phyloP scores from a whole-genome alignment of 1,139 yeast species.

The Arxiozyma slooffiae region DNA sequence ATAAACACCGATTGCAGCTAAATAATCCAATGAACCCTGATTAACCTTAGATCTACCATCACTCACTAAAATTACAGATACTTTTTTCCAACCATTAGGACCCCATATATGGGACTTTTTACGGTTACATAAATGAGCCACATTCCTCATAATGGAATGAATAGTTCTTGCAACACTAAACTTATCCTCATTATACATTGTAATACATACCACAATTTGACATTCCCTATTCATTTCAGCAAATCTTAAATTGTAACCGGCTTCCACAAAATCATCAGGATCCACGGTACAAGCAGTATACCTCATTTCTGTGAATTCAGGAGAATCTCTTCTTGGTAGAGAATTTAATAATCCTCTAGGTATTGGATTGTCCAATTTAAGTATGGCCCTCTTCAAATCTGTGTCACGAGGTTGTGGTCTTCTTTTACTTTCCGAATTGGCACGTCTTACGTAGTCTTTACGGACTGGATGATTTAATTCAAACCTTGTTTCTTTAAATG shows the following conservation, averaged over 20 bases:
- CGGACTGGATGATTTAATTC: conserved; percentile 41
- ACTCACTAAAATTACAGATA: conserved; percentile 79
- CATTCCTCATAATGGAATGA: conserved; percentile 86
- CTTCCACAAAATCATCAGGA: conserved; percentile 70
- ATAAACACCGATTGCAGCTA: conserved; percentile 90
- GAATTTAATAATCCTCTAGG: conserved; percentile 78
- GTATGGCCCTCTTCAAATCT: conserved; percentile 38
- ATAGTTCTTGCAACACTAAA: conserved; percentile 78
- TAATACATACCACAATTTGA: conserved; percentile 78
- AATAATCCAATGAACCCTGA: conserved; percentile 69
- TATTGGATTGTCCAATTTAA: conserved; percentile 85
- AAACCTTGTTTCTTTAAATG: conserved; percentile 30
- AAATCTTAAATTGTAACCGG: conserved; percentile 78
- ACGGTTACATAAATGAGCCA: conserved; percentile 77
- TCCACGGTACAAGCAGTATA: conserved; percentile 89
- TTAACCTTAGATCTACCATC: conserved; percentile 88
- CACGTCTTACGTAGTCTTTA: conserved; percentile 38
- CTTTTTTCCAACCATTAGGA: conserved; percentile 88
- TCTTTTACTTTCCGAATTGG: conserved; percentile 46
- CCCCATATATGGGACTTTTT: conserved; percentile 86
- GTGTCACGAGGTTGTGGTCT: conserved; percentile 61
- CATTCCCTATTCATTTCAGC: conserved; percentile 80
- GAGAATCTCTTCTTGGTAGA: conserved; percentile 72
- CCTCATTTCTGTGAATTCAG: conserved; percentile 89
- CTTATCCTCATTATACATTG: conserved; percentile 96